Conservation (phyloP, 805 yeast species). For the Lipomyces spencermartinsiae region DNA sequence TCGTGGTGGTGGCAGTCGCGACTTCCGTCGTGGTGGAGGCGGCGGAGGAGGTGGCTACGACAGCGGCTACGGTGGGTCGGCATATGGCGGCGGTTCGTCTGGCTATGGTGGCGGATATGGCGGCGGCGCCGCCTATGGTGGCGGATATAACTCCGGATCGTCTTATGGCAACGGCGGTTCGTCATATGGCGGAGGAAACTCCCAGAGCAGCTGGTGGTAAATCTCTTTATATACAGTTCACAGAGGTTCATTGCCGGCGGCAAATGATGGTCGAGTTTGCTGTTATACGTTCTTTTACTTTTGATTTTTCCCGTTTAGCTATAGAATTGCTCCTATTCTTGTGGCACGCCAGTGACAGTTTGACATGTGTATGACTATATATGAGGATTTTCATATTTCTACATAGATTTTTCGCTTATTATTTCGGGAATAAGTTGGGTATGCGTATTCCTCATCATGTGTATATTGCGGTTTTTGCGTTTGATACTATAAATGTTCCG, state of each 20-base stretch:
- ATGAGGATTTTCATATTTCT: slow-evolving; percentile 4
- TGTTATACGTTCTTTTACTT: slow-evolving; percentile 9
- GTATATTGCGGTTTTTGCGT: slow-evolving; percentile 1
- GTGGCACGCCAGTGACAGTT: slow-evolving; percentile 27
- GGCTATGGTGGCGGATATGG: slow-evolving; percentile 34
- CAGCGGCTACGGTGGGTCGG: slow-evolving; percentile 49
- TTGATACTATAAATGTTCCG: background rate
- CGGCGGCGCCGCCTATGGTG: slow-evolving; percentile 46
- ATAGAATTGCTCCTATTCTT: slow-evolving; percentile 26
- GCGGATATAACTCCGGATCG: slow-evolving; percentile 52
- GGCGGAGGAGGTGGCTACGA: slow-evolving; percentile 46
- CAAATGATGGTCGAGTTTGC: background rate
- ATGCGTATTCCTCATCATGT: slow-evolving; percentile 11
- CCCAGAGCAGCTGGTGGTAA: slow-evolving; percentile 29
- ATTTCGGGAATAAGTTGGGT: background rate
- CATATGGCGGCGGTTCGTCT: slow-evolving; percentile 56
- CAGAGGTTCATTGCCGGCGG: background rate
- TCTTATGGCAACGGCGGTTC: slow-evolving; percentile 51
- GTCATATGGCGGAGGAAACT: slow-evolving; percentile 22
- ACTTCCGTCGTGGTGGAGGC: slow-evolving; percentile 57
- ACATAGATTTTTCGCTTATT: slow-evolving; percentile 8
- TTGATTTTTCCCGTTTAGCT: slow-evolving; percentile 8
- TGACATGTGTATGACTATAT: slow-evolving; percentile 16
- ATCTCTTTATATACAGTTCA: background rate
- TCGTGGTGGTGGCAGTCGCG: slow-evolving; percentile 52